Percentiles rank a stretch among this genome's conserved stretches.
Conservation (phyloP, 208 protist species). For the Wallacemonas sp. region DNA sequence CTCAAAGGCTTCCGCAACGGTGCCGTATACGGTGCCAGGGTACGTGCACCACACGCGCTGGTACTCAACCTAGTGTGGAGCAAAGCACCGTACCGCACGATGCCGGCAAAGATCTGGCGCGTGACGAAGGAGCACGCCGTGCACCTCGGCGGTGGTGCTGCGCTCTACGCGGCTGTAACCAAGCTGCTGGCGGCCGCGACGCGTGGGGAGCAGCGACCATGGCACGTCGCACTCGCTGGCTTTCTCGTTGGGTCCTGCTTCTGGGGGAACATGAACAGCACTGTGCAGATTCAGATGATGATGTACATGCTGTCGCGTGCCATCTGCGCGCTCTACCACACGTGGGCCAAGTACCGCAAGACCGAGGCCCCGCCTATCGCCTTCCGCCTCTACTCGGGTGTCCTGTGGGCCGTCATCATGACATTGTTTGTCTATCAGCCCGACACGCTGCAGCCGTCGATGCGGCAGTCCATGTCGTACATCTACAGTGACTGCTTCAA, state of each 20-base stretch:
- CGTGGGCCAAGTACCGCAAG: slow-evolving; percentile 27
- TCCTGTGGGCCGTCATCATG: slow-evolving; percentile 78
- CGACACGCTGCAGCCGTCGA: slow-evolving; percentile 73
- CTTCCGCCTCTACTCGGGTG: slow-evolving; percentile 61
- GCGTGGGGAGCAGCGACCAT: slow-evolving; percentile 31
- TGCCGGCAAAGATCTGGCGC: slow-evolving; percentile 54
- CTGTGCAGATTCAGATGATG: slow-evolving; percentile 86
- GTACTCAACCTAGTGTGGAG: slow-evolving; percentile 89
- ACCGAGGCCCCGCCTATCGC: slow-evolving; percentile 19
- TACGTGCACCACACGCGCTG: slow-evolving; percentile 85
- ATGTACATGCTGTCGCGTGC: slow-evolving; percentile 89
- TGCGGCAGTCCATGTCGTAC: slow-evolving; percentile 80
- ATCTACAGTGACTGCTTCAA: slow-evolving; percentile 77
- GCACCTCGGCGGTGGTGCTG: slow-evolving; percentile 57
- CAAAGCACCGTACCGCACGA: slow-evolving; percentile 50
- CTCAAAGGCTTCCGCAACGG: slow-evolving; percentile 88
- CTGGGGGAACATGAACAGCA: slow-evolving; percentile 69
- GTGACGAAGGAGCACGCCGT: slow-evolving; percentile 74
- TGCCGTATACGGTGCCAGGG: slow-evolving; percentile 79
- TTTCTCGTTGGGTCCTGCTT: slow-evolving; percentile 65
- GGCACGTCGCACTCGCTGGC: slow-evolving; percentile 81
- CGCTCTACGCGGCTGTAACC: slow-evolving; percentile 61
- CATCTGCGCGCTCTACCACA: slow-evolving; percentile 50
- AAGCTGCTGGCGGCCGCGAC: slow-evolving; percentile 25
- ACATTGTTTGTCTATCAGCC: slow-evolving; percentile 67